Conservation (phyloP, 768 basidiomycete genomes). For the Calocera cornea region DNA sequence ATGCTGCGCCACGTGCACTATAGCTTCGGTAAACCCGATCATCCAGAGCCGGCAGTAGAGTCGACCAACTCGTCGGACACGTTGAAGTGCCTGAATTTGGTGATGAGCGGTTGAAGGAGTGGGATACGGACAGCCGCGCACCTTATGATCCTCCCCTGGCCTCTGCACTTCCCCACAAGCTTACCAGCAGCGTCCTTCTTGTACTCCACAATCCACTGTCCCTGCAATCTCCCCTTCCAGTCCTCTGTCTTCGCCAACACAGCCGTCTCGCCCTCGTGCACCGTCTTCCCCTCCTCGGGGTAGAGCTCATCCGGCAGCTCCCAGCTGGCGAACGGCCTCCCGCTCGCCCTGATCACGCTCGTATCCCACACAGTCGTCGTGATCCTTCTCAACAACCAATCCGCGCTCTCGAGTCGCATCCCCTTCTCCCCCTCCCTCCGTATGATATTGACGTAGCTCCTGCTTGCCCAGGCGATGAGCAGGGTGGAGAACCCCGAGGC, state of each 20-base stretch:
- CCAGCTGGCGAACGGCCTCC: constrained; percentile 67
- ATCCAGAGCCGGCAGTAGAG: background rate
- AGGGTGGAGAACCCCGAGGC: constrained; percentile 64
- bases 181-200: constrained; percentile 38
- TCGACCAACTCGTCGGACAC: constrained; percentile 38
- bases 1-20: background rate
- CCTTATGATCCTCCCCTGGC: constrained; percentile 53
- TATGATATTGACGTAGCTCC: constrained; percentile 58
- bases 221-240: constrained; percentile 43
- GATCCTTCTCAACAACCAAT: constrained; percentile 43
- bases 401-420: constrained; percentile 57
- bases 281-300: constrained; percentile 21
- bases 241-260: constrained; percentile 67
- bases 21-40: too few relatives aligned
- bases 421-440: constrained; percentile 32
- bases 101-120: background rate
- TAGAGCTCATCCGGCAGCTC: constrained; percentile 45
- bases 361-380: constrained; percentile 65
- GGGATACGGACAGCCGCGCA: constrained; percentile 20
- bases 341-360: constrained; percentile 51
- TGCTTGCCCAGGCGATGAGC: constrained; percentile 55
- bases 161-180: constrained; percentile 39
- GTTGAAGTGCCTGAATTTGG: constrained; percentile 33
- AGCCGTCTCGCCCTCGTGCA: constrained; percentile 39
- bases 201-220: constrained; percentile 72